These are phyloP conservation scores for Colletotrichum caudatum DNA, from an alignment of 2,329 filamentous ascomycete species.

Conservation along the genomic window DNA sequence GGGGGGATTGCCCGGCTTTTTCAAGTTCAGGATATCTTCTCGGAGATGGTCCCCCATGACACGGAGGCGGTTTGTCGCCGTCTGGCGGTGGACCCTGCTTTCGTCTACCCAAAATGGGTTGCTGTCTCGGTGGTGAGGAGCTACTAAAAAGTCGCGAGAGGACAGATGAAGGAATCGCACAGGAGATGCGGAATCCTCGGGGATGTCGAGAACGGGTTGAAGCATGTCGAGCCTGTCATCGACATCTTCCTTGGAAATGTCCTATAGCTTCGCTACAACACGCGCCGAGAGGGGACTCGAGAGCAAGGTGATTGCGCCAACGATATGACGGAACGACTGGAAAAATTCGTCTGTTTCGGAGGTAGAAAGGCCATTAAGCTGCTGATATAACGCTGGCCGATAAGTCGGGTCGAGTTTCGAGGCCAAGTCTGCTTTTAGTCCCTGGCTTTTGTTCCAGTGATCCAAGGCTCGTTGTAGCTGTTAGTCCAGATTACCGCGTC, in stretches of 20 bases:
- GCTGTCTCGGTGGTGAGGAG: not conserved
- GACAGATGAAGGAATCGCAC: conserved; percentile 2
- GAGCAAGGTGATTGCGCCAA: not conserved
- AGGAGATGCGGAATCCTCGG: not conserved
- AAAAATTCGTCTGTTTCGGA: not conserved
- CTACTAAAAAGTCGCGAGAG: not conserved
- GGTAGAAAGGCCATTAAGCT: not conserved
- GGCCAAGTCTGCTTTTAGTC: not conserved
- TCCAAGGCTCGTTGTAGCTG: not conserved
- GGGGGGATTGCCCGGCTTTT: not conserved
- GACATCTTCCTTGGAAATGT: not conserved
- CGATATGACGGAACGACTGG: not conserved
- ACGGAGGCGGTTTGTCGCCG: not conserved
- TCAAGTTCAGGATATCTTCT: not conserved
- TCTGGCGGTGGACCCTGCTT: not conserved
- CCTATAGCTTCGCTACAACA: not conserved
- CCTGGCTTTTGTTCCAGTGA: not conserved
- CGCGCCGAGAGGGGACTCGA: not conserved
- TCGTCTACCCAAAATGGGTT: not conserved
- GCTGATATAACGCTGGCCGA: not conserved
- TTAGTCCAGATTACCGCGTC: not conserved
- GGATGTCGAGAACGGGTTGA: not conserved
- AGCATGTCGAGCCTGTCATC: not conserved
- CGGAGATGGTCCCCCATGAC: not conserved
- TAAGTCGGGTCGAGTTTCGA: not conserved